Base-by-base conservation (phyloP, 805 yeast genomes). In the Ogataea methylovora region DNA sequence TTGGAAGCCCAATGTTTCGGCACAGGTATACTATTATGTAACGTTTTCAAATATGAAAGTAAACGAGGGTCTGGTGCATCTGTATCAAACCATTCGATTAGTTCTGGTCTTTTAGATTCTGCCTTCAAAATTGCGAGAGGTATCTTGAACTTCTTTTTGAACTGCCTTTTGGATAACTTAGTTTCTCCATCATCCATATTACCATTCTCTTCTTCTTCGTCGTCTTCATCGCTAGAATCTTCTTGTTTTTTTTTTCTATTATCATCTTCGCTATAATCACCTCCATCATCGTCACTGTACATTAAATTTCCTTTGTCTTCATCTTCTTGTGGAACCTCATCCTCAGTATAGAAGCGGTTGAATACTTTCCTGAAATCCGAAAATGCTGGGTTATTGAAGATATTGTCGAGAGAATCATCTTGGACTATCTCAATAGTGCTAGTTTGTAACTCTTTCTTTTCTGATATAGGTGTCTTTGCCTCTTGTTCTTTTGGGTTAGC, bases 1-100 rank as follows among this genome's bases (percentile, higher is more conserved):
- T 85, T 86, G 12, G 70, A 60, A 34, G 74, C 75, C 98, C 98
- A 90, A 55, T 87, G 92, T 0, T 59, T 49, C 0, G 97, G 97
- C 1, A 90, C 85, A 2, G 76, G 84, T 1, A 88, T 78, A 2
- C 62, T 67, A 43, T 85, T 84, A 37, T 75, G 77, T 24, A 64
- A 58, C 0, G 79, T 60, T 51, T 88, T 90, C 32, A 90, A 54
- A 16, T 68, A 61, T 0, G 84, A 75, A 11, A 76, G 64, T 15
- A 87, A 51, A 31, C 63, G 58, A 2, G 98, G 95, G 46, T 85
- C 90, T 1, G 67, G 67, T 0, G 97, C 81, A 60, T 88, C 92
- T 2, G 78, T 80, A 54, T 92, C 97, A 46, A 63, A 74, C 94
- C 94, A 82, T 43, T 87, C 94, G 1, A 90, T 79, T 4, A 78